Percentiles rank a stretch among this genome's conserved stretches.
phyloP scores from a whole-genome alignment of 169 alveolate genomes.

The Perkinsus olseni region DNA sequence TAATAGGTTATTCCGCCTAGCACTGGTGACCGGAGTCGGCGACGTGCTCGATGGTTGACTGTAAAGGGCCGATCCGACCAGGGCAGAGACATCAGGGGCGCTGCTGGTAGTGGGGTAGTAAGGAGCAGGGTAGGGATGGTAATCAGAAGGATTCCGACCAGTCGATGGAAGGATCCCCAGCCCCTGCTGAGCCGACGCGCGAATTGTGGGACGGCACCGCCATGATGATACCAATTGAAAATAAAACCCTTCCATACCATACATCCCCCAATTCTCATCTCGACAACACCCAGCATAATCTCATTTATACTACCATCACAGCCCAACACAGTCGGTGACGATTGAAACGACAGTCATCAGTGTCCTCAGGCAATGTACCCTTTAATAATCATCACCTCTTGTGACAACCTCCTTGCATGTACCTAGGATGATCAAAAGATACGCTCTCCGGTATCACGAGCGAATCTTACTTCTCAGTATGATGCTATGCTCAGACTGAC shows the following conservation, averaged over 20 bases:
- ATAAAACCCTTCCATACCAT: neutral
- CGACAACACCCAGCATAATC: neutral
- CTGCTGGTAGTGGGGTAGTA: no score
- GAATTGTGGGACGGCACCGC: neutral
- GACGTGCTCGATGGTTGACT: no score
- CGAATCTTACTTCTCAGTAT: slow-evolving; percentile 67
- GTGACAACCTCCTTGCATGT: slow-evolving; percentile 94
- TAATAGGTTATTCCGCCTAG: no score
- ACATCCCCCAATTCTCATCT: neutral
- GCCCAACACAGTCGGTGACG: neutral
- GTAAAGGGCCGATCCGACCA: no score
- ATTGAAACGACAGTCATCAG: neutral
- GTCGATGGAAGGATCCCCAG: neutral
- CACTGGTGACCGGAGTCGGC: no score
- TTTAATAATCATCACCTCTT: slow-evolving; percentile 95
- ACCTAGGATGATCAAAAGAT: no score
- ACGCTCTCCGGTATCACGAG: no score
- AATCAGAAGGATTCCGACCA: neutral
- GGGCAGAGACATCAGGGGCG: no score
- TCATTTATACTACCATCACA: neutral
- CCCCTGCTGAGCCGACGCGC: neutral
- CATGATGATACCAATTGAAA: neutral
- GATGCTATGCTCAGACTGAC: slow-evolving; percentile 99
- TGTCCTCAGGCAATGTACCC: neutral
- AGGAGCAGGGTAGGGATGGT: neutral